These are phyloP conservation scores for Phyllosticta capitalensis DNA, from an alignment of 2,329 filamentous ascomycete genomes.

Conservation along the genomic window DNA sequence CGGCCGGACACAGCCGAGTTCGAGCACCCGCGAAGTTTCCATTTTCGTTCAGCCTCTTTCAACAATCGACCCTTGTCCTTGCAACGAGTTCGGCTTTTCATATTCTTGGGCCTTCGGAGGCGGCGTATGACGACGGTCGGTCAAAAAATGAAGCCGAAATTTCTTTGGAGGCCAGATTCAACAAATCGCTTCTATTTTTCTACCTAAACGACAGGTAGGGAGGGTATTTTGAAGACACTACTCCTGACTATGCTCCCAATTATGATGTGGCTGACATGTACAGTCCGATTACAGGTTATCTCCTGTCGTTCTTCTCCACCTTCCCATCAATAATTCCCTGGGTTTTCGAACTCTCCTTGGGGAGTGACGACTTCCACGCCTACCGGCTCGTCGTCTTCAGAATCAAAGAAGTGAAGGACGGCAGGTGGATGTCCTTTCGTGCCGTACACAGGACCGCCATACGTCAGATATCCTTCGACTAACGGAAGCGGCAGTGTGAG, in stretches of 20 bases:
- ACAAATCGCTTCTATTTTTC: not conserved
- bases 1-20: not conserved
- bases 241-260: not conserved
- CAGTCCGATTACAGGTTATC: not conserved
- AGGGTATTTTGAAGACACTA: not conserved
- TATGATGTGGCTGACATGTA: not conserved
- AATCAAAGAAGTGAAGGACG: constrained; percentile 9
- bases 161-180: not conserved
- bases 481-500: constrained; percentile 23
- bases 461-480: constrained; percentile 35
- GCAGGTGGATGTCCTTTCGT: constrained; percentile 14
- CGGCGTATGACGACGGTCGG: too few species aligned
- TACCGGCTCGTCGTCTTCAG: not conserved
- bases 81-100: too few species aligned
- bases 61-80: too few species aligned
- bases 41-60: too few species aligned
- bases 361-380: not conserved
- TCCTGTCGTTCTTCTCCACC: not conserved
- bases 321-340: not conserved
- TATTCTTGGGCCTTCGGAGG: too few species aligned
- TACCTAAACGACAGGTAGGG: not conserved
- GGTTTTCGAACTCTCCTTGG: not conserved
- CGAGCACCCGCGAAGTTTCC: not conserved
- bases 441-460: constrained; percentile 36
- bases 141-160: too few species aligned